Conservation (phyloP, 345 rosid genomes). For the Draba incana region DNA sequence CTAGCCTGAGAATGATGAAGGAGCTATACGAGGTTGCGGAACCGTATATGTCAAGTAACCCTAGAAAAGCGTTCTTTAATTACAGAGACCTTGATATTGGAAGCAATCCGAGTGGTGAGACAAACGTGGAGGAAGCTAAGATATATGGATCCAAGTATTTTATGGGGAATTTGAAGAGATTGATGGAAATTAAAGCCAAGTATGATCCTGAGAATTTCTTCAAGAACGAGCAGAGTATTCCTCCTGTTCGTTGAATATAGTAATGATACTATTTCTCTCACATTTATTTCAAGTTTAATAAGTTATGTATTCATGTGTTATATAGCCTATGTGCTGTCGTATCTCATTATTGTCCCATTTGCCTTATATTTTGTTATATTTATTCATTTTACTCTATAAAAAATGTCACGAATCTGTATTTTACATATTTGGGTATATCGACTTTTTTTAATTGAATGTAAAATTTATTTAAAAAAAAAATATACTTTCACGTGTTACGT, state of each 20-base stretch:
- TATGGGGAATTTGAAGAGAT: conserved; percentile 43
- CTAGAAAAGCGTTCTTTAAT: conserved; percentile 45
- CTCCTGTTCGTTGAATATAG: conserved; percentile 22
- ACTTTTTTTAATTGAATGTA: too few species aligned
- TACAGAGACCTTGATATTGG: conserved; percentile 44
- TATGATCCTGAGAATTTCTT: conserved; percentile 52
- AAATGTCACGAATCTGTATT: too few species aligned
- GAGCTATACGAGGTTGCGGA: conserved; percentile 44
- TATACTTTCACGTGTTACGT: too few species aligned
- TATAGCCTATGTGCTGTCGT: background rate
- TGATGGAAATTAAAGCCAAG: conserved; percentile 45
- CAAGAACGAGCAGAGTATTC: conserved; percentile 48
- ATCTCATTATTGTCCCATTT: conserved; percentile 1
- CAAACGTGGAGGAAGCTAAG: conserved; percentile 38
- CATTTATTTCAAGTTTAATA: background rate
- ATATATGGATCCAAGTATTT: conserved; percentile 52
- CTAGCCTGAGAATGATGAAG: conserved; percentile 39
- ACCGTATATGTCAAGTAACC: conserved; percentile 49
- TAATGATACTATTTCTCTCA: background rate
- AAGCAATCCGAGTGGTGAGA: conserved; percentile 5
- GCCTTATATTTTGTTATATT: too few species aligned
- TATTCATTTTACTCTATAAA: too few species aligned
- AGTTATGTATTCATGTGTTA: background rate
- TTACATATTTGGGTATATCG: too few species aligned
- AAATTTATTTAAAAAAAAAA: too few species aligned